A percentile compares a stretch with the other conserved stretches of the same genome.
These are phyloP conservation scores for Solanum verrucosum DNA, from an alignment of 257 asterid genomes.

Conservation along the genomic window DNA sequence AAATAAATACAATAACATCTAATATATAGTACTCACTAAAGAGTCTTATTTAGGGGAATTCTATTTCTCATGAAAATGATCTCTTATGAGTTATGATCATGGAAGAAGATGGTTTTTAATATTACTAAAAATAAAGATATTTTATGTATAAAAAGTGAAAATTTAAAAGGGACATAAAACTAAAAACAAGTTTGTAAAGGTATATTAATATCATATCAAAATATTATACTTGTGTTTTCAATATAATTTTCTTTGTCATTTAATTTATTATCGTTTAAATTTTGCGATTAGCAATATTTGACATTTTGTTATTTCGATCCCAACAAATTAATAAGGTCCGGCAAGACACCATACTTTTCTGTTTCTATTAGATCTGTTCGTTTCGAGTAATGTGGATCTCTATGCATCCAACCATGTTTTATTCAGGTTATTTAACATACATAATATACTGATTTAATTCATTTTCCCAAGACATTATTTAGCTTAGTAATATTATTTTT, in stretches of 20 bases:
- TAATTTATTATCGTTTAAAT: not conserved
- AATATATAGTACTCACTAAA: too few species aligned
- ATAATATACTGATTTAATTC: not conserved
- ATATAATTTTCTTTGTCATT: fast-evolving
- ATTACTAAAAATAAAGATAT: not conserved
- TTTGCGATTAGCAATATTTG: not conserved
- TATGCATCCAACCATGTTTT: not conserved
- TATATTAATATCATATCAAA: not conserved
- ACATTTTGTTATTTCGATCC: not conserved
- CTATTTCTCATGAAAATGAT: not conserved
- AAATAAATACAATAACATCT: too few species aligned
- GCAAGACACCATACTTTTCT: not conserved
- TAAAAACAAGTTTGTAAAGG: not conserved
- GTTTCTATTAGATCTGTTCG: not conserved
- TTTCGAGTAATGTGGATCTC: not conserved
- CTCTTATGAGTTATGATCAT: not conserved
- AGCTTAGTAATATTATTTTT: not conserved
- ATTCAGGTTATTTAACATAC: not conserved
- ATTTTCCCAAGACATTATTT: not conserved
- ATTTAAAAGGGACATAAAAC: not conserved
- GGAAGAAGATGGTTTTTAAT: not conserved
- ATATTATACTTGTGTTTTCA: not conserved
- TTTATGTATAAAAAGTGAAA: not conserved
- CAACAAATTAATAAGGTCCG: not conserved
- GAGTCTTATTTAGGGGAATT: not conserved